Evolutionary conservation across 495 filamentous ascomycete species (phyloP).

Genomic region (Penicillium pancosmium): DNA sequence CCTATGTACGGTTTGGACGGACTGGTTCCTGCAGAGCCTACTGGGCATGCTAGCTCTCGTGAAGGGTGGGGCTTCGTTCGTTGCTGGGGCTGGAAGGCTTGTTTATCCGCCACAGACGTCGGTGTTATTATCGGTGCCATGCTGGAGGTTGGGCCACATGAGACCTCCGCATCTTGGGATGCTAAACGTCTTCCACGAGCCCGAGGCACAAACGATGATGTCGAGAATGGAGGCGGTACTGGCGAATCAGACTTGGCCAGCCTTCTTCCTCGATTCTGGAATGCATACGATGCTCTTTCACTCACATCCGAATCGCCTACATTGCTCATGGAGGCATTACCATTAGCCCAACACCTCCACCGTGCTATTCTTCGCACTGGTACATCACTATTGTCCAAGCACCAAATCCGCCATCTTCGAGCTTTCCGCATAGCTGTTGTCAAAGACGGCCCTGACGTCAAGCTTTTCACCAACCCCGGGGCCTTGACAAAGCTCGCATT

Average conservation of each 20-base stretch:
- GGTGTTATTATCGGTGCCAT: conserved; percentile 88
- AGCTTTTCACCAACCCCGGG: conserved; percentile 85
- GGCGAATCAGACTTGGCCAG: conserved; percentile 42
- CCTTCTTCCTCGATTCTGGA: conserved; percentile 75
- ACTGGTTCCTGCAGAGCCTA: conserved; percentile 73
- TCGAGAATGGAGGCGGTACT: conserved; percentile 16
- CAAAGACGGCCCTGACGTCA: conserved; percentile 89
- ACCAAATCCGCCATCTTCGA: conserved; percentile 86
- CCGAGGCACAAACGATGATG: conserved; percentile 44
- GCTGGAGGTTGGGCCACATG: conserved; percentile 76
- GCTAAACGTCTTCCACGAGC: conserved; percentile 32
- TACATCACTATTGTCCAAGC: conserved; percentile 86
- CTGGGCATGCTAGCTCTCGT: conserved; percentile 52
- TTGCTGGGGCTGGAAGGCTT: conserved; percentile 97
- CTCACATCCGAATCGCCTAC: conserved; percentile 47
- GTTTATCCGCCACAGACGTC: conserved; percentile 87
- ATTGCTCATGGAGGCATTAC: conserved; percentile 68
- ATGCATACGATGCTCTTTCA: conserved; percentile 84
- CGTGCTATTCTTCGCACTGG: conserved; percentile 93
- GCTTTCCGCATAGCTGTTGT: conserved; percentile 95
- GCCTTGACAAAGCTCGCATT: conserved; percentile 90
- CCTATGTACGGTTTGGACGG: conserved; percentile 90
- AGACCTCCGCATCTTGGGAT: conserved; percentile 41
- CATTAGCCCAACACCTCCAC: conserved; percentile 85
- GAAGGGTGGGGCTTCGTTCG: conserved; percentile 96